Percentiles rank a stretch among this genome's conserved stretches.
phyloP scores from a whole-genome alignment of 345 rosid species.

The Atalantia buxifolia region DNA sequence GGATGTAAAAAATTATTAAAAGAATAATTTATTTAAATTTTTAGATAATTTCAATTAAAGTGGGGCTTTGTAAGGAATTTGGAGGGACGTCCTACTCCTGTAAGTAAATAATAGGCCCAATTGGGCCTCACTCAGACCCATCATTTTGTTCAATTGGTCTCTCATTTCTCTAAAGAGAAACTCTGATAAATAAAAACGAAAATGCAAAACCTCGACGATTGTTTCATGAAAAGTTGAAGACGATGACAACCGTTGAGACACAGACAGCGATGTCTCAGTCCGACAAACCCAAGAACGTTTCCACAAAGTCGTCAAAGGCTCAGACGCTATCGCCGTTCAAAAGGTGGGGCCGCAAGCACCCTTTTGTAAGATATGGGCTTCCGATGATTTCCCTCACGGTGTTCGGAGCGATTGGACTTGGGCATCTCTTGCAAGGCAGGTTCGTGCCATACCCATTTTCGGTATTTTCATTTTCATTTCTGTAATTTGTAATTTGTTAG shows the following conservation, averaged over 20 bases:
- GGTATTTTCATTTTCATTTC: neutral
- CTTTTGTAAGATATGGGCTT: constrained; percentile 86
- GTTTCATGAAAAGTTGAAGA: constrained; percentile 5
- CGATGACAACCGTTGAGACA: constrained; percentile 32
- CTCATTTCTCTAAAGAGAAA: neutral
- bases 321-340: constrained; percentile 43
- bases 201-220: neutral
- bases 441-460: constrained; percentile 27
- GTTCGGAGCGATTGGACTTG: constrained; percentile 74
- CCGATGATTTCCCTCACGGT: constrained; percentile 94
- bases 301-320: constrained; percentile 13
- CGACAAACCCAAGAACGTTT: constrained; percentile 17
- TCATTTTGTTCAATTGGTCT: neutral
- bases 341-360: constrained; percentile 85
- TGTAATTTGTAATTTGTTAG: neutral
- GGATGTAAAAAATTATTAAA: too few species aligned
- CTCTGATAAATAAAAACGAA: too few species aligned
- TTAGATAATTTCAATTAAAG: too few species aligned
- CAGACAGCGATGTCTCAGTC: constrained; percentile 2
- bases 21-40: too few species aligned
- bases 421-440: constrained; percentile 97
- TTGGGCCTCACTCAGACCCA: neutral
- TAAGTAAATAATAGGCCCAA: too few species aligned
- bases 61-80: too few species aligned
- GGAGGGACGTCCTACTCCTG: too few species aligned